Percentiles rank a stretch among this genome's conserved stretches.
These are phyloP conservation scores for Dendrobium chrysotoxum DNA, from an alignment of 106 monocot genomes.

Conservation along the genomic window DNA sequence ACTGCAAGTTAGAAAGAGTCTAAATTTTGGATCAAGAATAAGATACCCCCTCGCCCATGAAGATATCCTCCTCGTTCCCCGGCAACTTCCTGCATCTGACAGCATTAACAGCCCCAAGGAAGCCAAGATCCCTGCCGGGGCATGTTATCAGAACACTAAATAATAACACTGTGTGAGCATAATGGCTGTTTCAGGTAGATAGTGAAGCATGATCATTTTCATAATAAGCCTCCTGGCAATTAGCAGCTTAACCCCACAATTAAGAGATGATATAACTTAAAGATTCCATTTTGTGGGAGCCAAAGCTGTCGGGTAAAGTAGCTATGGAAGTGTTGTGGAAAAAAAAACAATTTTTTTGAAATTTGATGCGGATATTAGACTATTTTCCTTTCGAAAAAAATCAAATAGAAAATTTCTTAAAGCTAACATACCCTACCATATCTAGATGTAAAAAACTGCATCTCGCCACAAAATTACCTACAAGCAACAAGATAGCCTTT, in stretches of 20 bases:
- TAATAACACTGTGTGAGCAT: not conserved
- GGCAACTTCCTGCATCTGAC: conserved; percentile 99
- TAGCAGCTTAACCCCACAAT: not conserved
- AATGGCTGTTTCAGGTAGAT: not conserved
- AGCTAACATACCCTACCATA: too few species aligned
- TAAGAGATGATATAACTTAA: too few species aligned
- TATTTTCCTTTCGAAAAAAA: too few species aligned
- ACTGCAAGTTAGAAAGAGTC: not conserved
- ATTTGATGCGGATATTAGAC: too few species aligned
- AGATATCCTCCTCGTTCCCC: conserved; percentile 98
- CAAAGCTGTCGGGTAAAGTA: too few species aligned
- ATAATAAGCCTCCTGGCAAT: not conserved
- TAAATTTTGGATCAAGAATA: not conserved
- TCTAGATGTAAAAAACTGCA: too few species aligned
- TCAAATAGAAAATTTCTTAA: too few species aligned
- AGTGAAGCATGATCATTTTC: not conserved
- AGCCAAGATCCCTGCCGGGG: conserved; percentile 97
- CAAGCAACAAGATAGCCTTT: too few species aligned
- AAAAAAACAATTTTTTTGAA: too few species aligned
- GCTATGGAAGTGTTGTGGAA: too few species aligned
- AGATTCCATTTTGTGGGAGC: too few species aligned
- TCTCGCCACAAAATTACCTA: too few species aligned
- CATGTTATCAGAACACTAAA: conserved; percentile 92
- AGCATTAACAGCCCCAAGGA: conserved; percentile 57
- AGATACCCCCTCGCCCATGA: conserved; percentile 92